Conservation (phyloP, 306 rosid species). For the Pyrus pyrifolia region DNA sequence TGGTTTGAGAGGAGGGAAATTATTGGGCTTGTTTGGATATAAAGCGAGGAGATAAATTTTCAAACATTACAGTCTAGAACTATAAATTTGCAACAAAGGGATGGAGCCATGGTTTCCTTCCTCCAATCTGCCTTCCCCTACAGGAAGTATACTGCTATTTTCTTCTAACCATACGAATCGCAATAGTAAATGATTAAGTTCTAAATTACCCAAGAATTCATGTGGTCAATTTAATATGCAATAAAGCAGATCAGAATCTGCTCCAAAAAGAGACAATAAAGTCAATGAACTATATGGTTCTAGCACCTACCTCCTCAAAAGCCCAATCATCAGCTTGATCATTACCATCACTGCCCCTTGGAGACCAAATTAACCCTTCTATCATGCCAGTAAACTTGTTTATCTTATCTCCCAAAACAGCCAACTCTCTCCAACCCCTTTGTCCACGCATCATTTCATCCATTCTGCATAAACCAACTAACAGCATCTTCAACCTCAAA, state of each 20-base stretch:
- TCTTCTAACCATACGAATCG: neutral
- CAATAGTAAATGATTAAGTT: neutral
- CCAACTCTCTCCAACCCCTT: conserved; percentile 97
- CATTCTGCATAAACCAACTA: conserved; percentile 55
- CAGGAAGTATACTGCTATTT: neutral
- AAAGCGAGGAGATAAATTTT: too few species aligned
- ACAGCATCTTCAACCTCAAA: conserved; percentile 3
- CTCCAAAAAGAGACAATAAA: neutral
- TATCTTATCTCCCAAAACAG: conserved; percentile 83
- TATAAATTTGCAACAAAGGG: too few species aligned
- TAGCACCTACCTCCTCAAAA: conserved; percentile 75
- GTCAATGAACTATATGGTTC: conserved; percentile 6
- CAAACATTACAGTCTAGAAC: too few species aligned
- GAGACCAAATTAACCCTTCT: conserved; percentile 97
- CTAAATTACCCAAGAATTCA: neutral
- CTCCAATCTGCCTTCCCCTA: neutral
- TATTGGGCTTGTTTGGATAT: too few species aligned
- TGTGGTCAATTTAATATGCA: neutral
- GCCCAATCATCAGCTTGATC: conserved; percentile 73
- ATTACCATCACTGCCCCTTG: conserved; percentile 54
- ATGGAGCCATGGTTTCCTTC: neutral
- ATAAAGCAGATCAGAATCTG: conserved; percentile 4
- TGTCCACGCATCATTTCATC: conserved; percentile 99
- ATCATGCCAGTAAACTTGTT: conserved; percentile 93
- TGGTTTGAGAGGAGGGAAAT: too few species aligned